Evolutionary conservation across 1,284 basidiomycete species (phyloP).

Genomic region (Irpex sp.): DNA sequence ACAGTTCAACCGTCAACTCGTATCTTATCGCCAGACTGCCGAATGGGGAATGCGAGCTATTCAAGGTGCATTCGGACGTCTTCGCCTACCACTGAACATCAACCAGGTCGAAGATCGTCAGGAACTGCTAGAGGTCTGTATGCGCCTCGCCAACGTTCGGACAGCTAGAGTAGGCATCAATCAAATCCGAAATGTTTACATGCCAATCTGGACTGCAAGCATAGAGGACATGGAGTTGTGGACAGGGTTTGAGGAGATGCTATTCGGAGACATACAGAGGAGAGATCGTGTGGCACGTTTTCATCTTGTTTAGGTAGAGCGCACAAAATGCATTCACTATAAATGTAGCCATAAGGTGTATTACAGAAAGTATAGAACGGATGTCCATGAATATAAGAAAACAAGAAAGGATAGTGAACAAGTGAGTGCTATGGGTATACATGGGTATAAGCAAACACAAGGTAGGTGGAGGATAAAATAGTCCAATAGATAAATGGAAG

Average conservation of each 20-base stretch:
- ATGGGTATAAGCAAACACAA: neutral
- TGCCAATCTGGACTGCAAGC: constrained; percentile 28
- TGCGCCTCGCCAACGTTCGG: constrained; percentile 30
- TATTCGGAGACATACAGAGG: constrained; percentile 28
- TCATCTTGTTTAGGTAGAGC: constrained; percentile 14
- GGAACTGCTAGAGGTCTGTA: constrained; percentile 30
- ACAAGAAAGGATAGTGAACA: neutral
- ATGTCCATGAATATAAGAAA: neutral
- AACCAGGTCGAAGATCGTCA: constrained; percentile 20
- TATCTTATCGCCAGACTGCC: constrained; percentile 38
- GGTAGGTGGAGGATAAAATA: neutral
- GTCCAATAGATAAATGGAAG: neutral
- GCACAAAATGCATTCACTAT: neutral
- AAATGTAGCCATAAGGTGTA: neutral
- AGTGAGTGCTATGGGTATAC: neutral
- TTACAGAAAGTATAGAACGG: neutral
- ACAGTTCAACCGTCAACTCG: constrained; percentile 29
- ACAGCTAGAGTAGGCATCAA: constrained; percentile 32
- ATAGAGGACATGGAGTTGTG: constrained; percentile 27
- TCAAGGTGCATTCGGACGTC: constrained; percentile 39
- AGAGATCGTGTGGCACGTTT: constrained; percentile 29
- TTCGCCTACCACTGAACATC: constrained; percentile 34
- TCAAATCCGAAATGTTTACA: constrained; percentile 37
- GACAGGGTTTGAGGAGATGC: constrained; percentile 29
- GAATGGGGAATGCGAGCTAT: constrained; percentile 43